Evolutionary conservation across 1,284 basidiomycete genomes (phyloP).

Genomic region (Leccinum angustisporum): DNA sequence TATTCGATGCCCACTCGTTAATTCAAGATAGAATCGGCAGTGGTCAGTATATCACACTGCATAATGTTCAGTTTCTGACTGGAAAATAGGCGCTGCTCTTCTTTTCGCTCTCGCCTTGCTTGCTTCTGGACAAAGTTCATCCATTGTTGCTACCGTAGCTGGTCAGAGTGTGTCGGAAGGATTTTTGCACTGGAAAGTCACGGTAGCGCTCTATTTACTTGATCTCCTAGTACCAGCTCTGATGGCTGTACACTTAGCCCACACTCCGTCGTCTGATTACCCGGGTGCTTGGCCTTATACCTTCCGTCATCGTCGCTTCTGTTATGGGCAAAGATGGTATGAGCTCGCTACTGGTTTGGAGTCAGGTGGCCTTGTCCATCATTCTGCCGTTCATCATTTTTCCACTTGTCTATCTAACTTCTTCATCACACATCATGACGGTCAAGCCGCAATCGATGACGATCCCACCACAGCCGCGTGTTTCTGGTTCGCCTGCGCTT

Average conservation of each 20-base stretch:
- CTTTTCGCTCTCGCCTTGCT: slow-evolving; percentile 87
- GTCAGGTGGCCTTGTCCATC: slow-evolving; percentile 86
- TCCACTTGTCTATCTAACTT: slow-evolving; percentile 78
- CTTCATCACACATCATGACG: slow-evolving; percentile 68
- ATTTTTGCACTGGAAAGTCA: slow-evolving; percentile 88
- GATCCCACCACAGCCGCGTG: background rate
- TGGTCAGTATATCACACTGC: slow-evolving; percentile 42
- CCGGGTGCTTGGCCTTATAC: slow-evolving; percentile 83
- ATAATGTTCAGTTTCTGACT: slow-evolving; percentile 22
- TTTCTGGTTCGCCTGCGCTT: background rate
- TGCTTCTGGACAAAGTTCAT: slow-evolving; percentile 85
- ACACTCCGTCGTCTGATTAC: slow-evolving; percentile 82
- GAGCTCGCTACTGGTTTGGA: slow-evolving; percentile 80
- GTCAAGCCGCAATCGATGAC: slow-evolving; percentile 33
- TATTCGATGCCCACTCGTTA: slow-evolving; percentile 81
- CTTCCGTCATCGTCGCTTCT: slow-evolving; percentile 79
- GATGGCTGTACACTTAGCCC: slow-evolving; percentile 47
- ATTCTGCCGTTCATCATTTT: slow-evolving; percentile 82
- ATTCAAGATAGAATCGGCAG: slow-evolving; percentile 67
- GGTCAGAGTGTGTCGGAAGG: slow-evolving; percentile 95
- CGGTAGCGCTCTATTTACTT: slow-evolving; percentile 47
- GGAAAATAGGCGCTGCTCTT: slow-evolving; percentile 61
- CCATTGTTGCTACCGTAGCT: slow-evolving; percentile 89
- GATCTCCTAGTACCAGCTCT: slow-evolving; percentile 1
- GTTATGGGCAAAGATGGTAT: slow-evolving; percentile 77